phyloP scores from a whole-genome alignment of 192 early-diverging fungal species.

The Coemansia sp. region DNA sequence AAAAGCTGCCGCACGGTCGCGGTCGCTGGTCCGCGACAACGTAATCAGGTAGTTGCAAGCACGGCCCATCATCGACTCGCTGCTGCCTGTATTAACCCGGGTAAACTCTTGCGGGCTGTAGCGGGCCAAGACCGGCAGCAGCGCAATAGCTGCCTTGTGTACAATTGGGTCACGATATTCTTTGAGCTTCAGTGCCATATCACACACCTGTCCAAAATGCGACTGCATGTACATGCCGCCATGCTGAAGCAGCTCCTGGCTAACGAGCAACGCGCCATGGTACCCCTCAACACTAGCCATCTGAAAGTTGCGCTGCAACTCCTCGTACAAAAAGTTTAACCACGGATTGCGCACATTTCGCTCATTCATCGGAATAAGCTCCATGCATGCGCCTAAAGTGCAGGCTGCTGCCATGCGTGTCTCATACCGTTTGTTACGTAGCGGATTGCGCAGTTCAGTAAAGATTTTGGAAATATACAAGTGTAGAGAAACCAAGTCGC shows the following conservation, averaged over 20 bases:
- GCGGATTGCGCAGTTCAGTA: conserved; percentile 79
- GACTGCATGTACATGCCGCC: conserved; percentile 85
- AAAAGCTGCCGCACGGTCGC: conserved; percentile 62
- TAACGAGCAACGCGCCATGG: conserved; percentile 83
- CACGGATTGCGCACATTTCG: conserved; percentile 61
- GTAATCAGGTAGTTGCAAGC: conserved; percentile 75
- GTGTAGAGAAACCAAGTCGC: conserved; percentile 71
- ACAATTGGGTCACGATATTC: conserved; percentile 78
- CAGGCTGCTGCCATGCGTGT: not conserved
- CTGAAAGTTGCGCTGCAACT: conserved; percentile 72
- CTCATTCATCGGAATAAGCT: conserved; percentile 81
- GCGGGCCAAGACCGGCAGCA: conserved; percentile 79
- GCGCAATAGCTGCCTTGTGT: conserved; percentile 73
- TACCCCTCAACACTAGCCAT: conserved; percentile 69
- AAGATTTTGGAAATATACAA: conserved; percentile 65
- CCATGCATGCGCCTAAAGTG: conserved; percentile 68
- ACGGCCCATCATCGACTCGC: conserved; percentile 62
- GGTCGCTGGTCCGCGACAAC: conserved; percentile 60
- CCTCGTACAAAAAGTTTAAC: conserved; percentile 82
- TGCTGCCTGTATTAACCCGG: conserved; percentile 22
- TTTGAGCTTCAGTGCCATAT: conserved; percentile 71
- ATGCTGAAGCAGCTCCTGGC: conserved; percentile 75
- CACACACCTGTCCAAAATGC: conserved; percentile 70
- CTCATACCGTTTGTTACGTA: conserved; percentile 64
- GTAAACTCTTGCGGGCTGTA: conserved; percentile 73